Evolutionary conservation across 2,329 filamentous ascomycete genomes (phyloP).

Genomic region (Aspergillus sp.): DNA sequence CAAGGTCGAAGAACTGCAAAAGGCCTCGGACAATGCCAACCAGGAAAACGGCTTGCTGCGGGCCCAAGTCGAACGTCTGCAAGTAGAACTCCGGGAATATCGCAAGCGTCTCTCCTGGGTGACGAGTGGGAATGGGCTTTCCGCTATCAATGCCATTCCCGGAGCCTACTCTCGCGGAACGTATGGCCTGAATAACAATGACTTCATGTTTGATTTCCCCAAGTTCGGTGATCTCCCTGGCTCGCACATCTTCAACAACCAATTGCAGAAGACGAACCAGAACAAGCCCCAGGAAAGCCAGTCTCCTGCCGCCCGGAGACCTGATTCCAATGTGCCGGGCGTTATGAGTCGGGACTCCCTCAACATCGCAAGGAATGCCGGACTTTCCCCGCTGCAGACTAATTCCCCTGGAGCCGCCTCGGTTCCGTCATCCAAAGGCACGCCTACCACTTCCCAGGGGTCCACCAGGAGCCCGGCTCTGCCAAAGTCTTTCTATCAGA

Average conservation of each 20-base stretch:
- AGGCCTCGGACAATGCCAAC: conserved; percentile 76
- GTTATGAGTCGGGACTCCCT: conserved; percentile 28
- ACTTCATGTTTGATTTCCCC: conserved; percentile 94
- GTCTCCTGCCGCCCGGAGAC: conserved; percentile 15
- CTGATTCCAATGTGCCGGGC: conserved; percentile 24
- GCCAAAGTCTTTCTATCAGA: conserved; percentile 13
- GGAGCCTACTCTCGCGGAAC: conserved; percentile 45
- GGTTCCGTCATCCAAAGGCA: not conserved
- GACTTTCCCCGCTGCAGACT: not conserved
- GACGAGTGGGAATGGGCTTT: conserved; percentile 45
- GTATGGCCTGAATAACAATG: conserved; percentile 67
- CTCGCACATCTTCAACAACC: conserved; percentile 51
- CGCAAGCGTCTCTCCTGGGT: conserved; percentile 75
- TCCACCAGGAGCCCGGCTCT: conserved; percentile 3
- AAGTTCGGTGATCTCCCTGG: conserved; percentile 76
- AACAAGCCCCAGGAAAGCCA: conserved; percentile 32
- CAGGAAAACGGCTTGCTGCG: conserved; percentile 82
- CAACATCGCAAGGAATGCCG: conserved; percentile 8
- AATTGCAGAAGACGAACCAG: conserved; percentile 28
- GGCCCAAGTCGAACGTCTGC: conserved; percentile 84
- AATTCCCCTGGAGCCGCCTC: not conserved
- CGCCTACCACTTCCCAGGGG: conserved; percentile 11
- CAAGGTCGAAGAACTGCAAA: conserved; percentile 66
- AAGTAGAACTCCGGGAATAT: conserved; percentile 82
- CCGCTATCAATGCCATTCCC: conserved; percentile 49